phyloP scores from a whole-genome alignment of 2,329 filamentous ascomycete genomes.

The Balansia obtecta region DNA sequence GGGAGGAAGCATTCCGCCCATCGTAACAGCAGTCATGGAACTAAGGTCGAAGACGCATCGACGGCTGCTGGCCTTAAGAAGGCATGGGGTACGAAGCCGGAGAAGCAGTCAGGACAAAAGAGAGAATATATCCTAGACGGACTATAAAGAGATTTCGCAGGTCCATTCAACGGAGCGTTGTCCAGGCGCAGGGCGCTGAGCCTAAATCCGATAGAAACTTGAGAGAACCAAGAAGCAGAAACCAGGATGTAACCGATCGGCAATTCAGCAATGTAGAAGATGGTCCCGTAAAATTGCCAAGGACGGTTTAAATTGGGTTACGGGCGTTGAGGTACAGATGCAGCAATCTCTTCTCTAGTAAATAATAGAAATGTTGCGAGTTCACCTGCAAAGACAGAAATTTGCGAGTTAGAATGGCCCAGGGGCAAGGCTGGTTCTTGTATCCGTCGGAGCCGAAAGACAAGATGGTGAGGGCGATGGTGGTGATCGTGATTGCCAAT shows the following conservation, averaged over 20 bases:
- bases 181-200: too few species aligned
- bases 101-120: too few species aligned
- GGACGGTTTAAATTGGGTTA: too few species aligned
- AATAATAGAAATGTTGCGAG: background rate
- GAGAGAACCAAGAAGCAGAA: too few species aligned
- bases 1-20: slow-evolving; percentile 29
- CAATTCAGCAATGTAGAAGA: too few species aligned
- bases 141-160: background rate
- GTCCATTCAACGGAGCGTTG: too few species aligned
- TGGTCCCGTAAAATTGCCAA: too few species aligned
- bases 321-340: too few species aligned
- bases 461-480: background rate
- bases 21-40: slow-evolving; percentile 18
- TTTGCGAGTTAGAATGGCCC: background rate
- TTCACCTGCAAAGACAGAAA: background rate
- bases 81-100: slow-evolving; percentile 13
- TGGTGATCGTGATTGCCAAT: background rate
- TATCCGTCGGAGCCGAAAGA: background rate
- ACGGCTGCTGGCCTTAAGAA: slow-evolving; percentile 9
- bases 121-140: too few species aligned
- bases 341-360: background rate
- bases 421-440: background rate
- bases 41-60: slow-evolving; percentile 4
- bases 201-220: too few species aligned
- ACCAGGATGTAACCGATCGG: too few species aligned